Evolutionary conservation across 164 flowering plant genomes (phyloP).

Genomic region (Piper longum): DNA sequence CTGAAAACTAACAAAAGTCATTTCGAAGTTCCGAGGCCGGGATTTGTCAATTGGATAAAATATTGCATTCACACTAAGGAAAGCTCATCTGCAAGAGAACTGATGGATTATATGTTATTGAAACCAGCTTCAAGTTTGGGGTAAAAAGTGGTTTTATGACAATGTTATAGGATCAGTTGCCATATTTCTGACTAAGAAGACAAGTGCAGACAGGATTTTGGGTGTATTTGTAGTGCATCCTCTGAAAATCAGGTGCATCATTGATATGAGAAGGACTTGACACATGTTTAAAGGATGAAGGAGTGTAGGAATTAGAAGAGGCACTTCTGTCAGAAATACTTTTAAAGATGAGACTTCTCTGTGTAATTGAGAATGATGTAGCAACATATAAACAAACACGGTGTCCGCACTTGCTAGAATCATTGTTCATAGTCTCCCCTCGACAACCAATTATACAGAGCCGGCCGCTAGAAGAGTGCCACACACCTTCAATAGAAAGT

Average conservation of each 20-base stretch:
- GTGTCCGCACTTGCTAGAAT: constrained; percentile 32
- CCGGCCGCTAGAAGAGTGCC: constrained; percentile 75
- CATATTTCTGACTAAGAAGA: constrained; percentile 45
- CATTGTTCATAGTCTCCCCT: constrained; percentile 19
- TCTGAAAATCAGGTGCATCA: constrained; percentile 15
- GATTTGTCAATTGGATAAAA: constrained; percentile 27
- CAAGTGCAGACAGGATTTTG: constrained; percentile 38
- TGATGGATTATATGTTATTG: too few species aligned
- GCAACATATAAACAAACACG: constrained; percentile 65
- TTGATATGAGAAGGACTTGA: constrained; percentile 35
- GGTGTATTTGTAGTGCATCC: constrained; percentile 37
- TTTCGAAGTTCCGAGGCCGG: constrained; percentile 1
- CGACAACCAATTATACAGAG: constrained; percentile 88
- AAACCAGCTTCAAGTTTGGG: too few species aligned
- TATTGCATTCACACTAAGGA: constrained; percentile 33
- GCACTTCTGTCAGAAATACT: constrained; percentile 38
- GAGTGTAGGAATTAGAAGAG: constrained; percentile 24
- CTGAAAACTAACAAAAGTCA: constrained; percentile 35
- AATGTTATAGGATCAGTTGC: constrained; percentile 37
- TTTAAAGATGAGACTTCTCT: constrained; percentile 52
- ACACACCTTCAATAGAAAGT: constrained; percentile 66
- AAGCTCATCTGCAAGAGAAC: constrained; percentile 49
- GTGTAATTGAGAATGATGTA: constrained; percentile 51
- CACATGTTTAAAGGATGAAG: constrained; percentile 51
- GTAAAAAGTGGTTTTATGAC: constrained; percentile 26